Conservation (phyloP, 2,329 filamentous ascomycete species). For the Penicillium glabrum region DNA sequence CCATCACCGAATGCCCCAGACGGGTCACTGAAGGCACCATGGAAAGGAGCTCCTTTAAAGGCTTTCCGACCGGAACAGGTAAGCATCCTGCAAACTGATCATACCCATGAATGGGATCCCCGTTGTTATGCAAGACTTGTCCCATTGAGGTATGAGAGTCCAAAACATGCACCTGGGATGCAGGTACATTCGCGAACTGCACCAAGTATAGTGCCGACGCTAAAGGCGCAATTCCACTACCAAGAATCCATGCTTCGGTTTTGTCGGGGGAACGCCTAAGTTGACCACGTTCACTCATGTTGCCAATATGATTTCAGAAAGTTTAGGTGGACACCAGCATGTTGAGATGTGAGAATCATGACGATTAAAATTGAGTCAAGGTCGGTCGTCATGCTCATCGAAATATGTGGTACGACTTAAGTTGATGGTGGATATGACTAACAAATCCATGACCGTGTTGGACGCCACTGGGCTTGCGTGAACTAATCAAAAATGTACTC, state of each 20-base stretch:
- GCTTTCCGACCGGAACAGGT: background rate
- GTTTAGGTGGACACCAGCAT: background rate
- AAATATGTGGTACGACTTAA: background rate
- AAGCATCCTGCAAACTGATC: conserved; percentile 37
- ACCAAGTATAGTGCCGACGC: conserved; percentile 4
- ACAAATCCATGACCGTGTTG: background rate
- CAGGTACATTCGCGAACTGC: background rate
- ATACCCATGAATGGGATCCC: conserved; percentile 34
- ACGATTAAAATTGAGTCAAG: background rate
- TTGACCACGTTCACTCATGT: background rate
- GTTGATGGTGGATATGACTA: background rate
- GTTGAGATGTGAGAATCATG: background rate
- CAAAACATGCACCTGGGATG: background rate
- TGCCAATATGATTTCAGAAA: background rate
- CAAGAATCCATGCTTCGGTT: conserved; percentile 5
- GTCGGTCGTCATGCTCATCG: background rate
- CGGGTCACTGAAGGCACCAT: background rate
- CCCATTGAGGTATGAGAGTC: background rate
- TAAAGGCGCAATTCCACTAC: conserved; percentile 4
- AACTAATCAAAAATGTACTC: background rate
- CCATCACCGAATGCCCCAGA: background rate
- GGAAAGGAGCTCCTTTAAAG: background rate
- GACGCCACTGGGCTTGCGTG: background rate
- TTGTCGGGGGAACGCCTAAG: background rate
- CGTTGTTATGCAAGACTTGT: conserved; percentile 12